phyloP scores from a whole-genome alignment of 495 filamentous ascomycete species.

The Neurospora sp. region DNA sequence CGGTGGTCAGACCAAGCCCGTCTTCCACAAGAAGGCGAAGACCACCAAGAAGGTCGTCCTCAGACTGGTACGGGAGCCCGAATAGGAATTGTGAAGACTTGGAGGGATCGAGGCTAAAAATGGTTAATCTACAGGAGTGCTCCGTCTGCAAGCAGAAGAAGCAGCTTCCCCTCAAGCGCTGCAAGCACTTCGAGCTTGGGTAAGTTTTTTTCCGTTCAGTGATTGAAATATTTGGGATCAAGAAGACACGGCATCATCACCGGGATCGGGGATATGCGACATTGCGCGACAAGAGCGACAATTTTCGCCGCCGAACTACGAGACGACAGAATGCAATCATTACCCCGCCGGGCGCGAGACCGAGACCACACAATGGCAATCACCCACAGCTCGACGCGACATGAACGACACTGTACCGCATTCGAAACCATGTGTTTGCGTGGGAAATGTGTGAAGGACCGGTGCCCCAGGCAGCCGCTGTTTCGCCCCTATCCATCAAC shows the following conservation, averaged over 20 bases:
- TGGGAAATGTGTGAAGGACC: background rate
- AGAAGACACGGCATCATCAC: background rate
- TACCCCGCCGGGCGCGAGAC: background rate
- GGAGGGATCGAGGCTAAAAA: constrained; percentile 11
- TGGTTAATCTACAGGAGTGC: constrained; percentile 81
- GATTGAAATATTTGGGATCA: background rate
- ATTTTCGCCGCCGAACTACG: background rate
- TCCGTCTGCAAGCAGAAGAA: constrained; percentile 96
- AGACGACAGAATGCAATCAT: background rate
- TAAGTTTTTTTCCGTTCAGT: constrained; percentile 42
- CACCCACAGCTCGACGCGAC: background rate
- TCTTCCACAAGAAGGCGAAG: constrained; percentile 99
- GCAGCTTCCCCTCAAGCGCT: constrained; percentile 93
- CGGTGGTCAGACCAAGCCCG: constrained; percentile 99
- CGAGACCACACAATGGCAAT: background rate
- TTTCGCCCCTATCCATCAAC: background rate
- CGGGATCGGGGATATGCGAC: background rate
- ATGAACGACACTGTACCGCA: background rate
- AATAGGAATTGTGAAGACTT: background rate
- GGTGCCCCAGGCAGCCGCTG: background rate
- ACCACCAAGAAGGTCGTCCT: constrained; percentile 99
- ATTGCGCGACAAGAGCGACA: background rate
- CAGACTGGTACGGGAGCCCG: constrained; percentile 45
- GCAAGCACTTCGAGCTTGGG: constrained; percentile 99
- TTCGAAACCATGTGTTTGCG: background rate